Evolutionary conservation across 768 basidiomycete species (phyloP).

Genomic region (Amanita pseudoporphyria): DNA sequence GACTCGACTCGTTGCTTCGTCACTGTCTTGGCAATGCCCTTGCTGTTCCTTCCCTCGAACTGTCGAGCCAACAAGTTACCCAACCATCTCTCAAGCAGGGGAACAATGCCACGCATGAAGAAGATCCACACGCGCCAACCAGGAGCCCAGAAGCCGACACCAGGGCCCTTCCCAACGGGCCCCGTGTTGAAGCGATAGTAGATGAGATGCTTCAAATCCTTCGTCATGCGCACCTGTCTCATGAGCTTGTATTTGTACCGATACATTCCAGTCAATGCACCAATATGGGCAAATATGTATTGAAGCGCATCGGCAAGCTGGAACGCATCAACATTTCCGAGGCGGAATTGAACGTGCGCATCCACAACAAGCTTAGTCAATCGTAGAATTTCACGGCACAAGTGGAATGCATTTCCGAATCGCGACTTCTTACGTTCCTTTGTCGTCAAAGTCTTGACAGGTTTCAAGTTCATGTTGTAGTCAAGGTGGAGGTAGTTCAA

Average conservation of each 20-base stretch:
- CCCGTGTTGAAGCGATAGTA: slow-evolving; percentile 99
- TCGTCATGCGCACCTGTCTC: slow-evolving; percentile 99
- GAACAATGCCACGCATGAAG: slow-evolving; percentile 99
- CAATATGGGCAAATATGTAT: slow-evolving; percentile 96
- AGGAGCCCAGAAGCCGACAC: slow-evolving; percentile 99
- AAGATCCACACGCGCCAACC: slow-evolving; percentile 99
- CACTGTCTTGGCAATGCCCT: slow-evolving; percentile 94
- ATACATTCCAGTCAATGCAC: slow-evolving; percentile 99
- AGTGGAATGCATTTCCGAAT: slow-evolving; percentile 98
- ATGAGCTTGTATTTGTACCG: slow-evolving; percentile 99
- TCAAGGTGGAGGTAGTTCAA: slow-evolving; percentile 91
- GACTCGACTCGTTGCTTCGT: slow-evolving; percentile 99
- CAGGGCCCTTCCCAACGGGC: slow-evolving; percentile 98
- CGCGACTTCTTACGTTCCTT: slow-evolving; percentile 99
- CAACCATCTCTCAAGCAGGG: slow-evolving; percentile 94
- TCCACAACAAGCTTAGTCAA: slow-evolving; percentile 98
- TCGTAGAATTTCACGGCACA: slow-evolving; percentile 96
- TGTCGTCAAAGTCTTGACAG: slow-evolving; percentile 93
- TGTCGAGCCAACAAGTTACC: slow-evolving; percentile 96
- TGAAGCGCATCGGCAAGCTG: slow-evolving; percentile 97
- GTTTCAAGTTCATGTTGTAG: slow-evolving; percentile 99
- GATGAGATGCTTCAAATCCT: slow-evolving; percentile 96
- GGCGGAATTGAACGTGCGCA: slow-evolving; percentile 96
- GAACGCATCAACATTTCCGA: slow-evolving; percentile 98
- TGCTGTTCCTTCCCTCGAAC: slow-evolving; percentile 96